Evolutionary conservation across 192 early-diverging fungal species (phyloP).

Genomic region (Jimgerdemannia flammicorona): DNA sequence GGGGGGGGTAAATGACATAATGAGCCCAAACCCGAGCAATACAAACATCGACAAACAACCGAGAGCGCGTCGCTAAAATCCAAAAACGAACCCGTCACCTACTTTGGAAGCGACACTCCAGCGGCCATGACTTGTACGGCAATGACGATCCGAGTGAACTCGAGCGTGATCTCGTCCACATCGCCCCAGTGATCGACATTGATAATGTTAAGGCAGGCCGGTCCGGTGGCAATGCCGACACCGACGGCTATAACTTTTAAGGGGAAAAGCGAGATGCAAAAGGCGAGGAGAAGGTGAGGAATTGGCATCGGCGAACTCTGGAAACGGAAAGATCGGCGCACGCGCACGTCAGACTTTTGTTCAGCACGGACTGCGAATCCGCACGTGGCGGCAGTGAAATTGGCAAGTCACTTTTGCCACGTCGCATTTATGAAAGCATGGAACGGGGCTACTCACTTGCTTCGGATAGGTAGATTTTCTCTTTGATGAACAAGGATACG

Average conservation of each 20-base stretch:
- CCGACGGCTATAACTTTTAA: constrained; percentile 63
- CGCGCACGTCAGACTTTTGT: no score
- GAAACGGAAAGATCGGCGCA: no score
- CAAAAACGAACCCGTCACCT: constrained; percentile 5
- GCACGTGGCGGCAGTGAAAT: no score
- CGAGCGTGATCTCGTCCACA: constrained; percentile 44
- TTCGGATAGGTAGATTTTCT: constrained; percentile 69
- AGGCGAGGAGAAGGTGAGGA: no score
- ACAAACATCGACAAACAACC: constrained; percentile 50
- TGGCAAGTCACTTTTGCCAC: not conserved
- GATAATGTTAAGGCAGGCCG: constrained; percentile 59
- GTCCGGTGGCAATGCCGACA: constrained; percentile 77
- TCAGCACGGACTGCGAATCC: no score
- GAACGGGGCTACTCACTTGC: constrained; percentile 44
- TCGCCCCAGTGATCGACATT: constrained; percentile 42
- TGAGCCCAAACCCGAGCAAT: not conserved
- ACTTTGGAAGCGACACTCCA: not conserved
- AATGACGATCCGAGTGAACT: constrained; percentile 72
- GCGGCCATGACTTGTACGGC: constrained; percentile 51
- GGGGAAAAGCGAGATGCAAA: no score
- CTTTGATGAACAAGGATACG: constrained; percentile 63
- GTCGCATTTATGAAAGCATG: not conserved
- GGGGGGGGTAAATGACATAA: not conserved
- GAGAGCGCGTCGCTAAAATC: constrained; percentile 81
- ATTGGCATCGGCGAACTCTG: no score